Evolutionary conservation across 306 rosid genomes (phyloP).

Genomic region (Vigna nakashimae): DNA sequence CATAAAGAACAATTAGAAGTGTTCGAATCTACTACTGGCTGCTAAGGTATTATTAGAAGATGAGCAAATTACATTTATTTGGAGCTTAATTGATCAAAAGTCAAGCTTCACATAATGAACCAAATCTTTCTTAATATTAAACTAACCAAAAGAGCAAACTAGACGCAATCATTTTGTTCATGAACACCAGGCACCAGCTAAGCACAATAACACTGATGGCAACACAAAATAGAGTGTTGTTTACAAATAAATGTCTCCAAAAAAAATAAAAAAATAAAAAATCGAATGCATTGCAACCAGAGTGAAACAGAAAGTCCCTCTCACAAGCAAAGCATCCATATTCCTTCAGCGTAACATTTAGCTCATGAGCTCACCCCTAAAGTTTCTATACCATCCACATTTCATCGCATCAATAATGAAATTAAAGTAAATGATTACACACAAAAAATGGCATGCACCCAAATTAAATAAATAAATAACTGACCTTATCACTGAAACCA

Average conservation of each 20-base stretch:
- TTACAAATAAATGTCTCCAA: not conserved
- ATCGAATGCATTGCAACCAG: conserved; percentile 7
- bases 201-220: not conserved
- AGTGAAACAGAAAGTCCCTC: conserved; percentile 29
- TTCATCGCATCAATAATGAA: conserved; percentile 11
- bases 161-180: conserved; percentile 23
- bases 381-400: not conserved
- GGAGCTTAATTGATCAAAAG: conserved; percentile 33
- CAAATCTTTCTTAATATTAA: too few species aligned
- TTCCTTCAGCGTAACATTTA: conserved; percentile 7
- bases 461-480: not conserved
- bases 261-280: not conserved
- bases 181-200: not conserved
- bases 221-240: not conserved
- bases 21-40: not conserved
- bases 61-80: conserved; percentile 20
- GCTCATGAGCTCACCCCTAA: not conserved
- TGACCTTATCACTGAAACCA: too few species aligned
- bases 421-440: conserved; percentile 9
- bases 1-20: conserved; percentile 10
- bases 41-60: conserved; percentile 22
- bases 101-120: not conserved
- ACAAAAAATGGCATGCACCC: not conserved
- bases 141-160: conserved; percentile 6
- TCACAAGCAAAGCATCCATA: conserved; percentile 13